A percentile compares a stretch with the other conserved stretches of the same genome.
These are phyloP conservation scores for Carpinus fangiana DNA, from an alignment of 306 rosid genomes.

Conservation along the genomic window DNA sequence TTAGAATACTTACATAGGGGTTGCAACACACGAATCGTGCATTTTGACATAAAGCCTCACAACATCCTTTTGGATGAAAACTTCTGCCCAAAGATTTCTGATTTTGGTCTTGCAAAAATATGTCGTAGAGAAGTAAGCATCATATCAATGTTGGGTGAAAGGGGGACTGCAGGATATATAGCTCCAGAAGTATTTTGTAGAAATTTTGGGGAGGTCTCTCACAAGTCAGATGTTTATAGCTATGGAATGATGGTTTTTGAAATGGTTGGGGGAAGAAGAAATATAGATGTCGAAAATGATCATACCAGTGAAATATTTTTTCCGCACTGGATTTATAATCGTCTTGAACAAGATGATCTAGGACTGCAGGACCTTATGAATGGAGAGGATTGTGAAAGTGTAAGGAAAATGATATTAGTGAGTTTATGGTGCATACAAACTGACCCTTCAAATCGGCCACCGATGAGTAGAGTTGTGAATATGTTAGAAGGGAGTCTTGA, in stretches of 20 bases:
- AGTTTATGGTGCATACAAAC: conserved; percentile 46
- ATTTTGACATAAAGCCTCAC: conserved; percentile 23
- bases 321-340: conserved; percentile 37
- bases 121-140: conserved; percentile 33
- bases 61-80: conserved; percentile 43
- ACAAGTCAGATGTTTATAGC: conserved; percentile 46
- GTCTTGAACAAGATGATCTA: conserved; percentile 20
- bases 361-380: not conserved
- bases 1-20: not conserved
- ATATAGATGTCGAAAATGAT: conserved; percentile 13
- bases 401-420: conserved; percentile 25
- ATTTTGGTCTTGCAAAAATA: conserved; percentile 48
- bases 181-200: conserved; percentile 35
- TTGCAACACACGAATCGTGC: not conserved
- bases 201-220: conserved; percentile 30
- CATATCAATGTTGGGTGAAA: conserved; percentile 38
- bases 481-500: too few relatives aligned
- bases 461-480: conserved; percentile 19
- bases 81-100: conserved; percentile 36
- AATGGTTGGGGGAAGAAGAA: not conserved
- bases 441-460: conserved; percentile 19
- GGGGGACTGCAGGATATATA: conserved; percentile 42
- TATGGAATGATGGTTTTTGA: conserved; percentile 48
- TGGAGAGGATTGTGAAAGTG: not conserved
- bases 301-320: conserved; percentile 32